A percentile compares a stretch with the other conserved stretches of the same genome.
phyloP scores from a whole-genome alignment of 2,329 filamentous ascomycete genomes.

The Cercospora beticola region DNA sequence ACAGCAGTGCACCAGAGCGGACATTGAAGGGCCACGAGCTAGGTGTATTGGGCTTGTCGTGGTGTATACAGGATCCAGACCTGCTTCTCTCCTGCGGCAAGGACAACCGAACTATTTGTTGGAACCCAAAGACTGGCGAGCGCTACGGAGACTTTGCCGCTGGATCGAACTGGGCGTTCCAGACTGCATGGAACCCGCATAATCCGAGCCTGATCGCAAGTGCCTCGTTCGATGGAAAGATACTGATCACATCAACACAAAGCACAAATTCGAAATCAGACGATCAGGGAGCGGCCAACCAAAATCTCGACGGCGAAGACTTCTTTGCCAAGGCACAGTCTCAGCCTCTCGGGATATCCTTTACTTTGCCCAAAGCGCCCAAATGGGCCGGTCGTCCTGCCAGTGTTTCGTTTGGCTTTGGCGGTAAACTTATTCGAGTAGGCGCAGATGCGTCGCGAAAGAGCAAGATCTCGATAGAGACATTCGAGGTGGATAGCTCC shows the following conservation, averaged over 20 bases:
- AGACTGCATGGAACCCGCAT: slow-evolving; percentile 88
- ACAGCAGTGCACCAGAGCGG: slow-evolving; percentile 90
- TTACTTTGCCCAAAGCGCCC: slow-evolving; percentile 80
- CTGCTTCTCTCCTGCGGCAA: slow-evolving; percentile 91
- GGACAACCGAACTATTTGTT: slow-evolving; percentile 91
- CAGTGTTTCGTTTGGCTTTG: slow-evolving; percentile 90
- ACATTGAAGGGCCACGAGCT: slow-evolving; percentile 90
- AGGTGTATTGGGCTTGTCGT: slow-evolving; percentile 88
- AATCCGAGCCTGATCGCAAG: slow-evolving; percentile 92
- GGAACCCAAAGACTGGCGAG: slow-evolving; percentile 92
- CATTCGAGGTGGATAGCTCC: slow-evolving; percentile 83
- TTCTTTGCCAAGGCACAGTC: slow-evolving; percentile 94
- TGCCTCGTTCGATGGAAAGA: slow-evolving; percentile 95
- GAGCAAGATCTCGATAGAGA: slow-evolving; percentile 79
- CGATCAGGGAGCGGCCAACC: slow-evolving; percentile 63
- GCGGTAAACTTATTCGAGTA: slow-evolving; percentile 84
- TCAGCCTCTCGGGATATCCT: slow-evolving; percentile 85
- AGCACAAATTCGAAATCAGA: slow-evolving; percentile 76
- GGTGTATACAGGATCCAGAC: slow-evolving; percentile 89
- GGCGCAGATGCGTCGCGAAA: slow-evolving; percentile 62
- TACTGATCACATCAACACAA: slow-evolving; percentile 88
- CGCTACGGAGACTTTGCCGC: slow-evolving; percentile 89
- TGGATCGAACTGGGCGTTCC: slow-evolving; percentile 99
- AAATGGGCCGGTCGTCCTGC: slow-evolving; percentile 86
- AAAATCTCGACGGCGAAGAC: slow-evolving; percentile 81